These are phyloP conservation scores for Ulota crispa DNA, from an alignment of 225 moss, liverwort and hornwort species.

Conservation along the genomic window DNA sequence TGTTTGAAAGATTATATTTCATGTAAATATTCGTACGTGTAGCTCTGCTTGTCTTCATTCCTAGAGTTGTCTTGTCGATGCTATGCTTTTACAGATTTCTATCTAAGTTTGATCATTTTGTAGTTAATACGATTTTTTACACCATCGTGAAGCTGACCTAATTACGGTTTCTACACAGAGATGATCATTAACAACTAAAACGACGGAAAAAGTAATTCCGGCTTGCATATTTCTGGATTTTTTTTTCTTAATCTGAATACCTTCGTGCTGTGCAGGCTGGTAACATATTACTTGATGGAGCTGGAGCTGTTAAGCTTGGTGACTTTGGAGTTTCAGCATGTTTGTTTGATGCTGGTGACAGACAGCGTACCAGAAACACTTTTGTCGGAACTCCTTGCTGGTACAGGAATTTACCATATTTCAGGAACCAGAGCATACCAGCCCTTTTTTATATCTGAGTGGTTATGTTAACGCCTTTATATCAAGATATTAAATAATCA, in stretches of 20 bases:
- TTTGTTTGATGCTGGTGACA: conserved; percentile 95
- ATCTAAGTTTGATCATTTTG: background rate
- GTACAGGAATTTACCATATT: conserved; percentile 36
- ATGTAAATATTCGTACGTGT: background rate
- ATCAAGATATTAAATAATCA: background rate
- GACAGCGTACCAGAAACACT: conserved; percentile 90
- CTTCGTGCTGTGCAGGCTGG: conserved; percentile 63
- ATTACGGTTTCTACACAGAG: background rate
- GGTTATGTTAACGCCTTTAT: background rate
- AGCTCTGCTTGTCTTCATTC: conserved; percentile 6
- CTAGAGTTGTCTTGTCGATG: background rate
- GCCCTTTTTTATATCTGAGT: background rate
- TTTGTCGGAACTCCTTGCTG: conserved; percentile 99
- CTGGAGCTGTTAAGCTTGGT: conserved; percentile 86
- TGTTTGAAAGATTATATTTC: background rate
- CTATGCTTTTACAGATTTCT: background rate
- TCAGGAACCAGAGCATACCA: conserved; percentile 14
- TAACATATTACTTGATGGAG: conserved; percentile 81
- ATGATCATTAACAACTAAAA: background rate
- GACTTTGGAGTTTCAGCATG: conserved; percentile 98
- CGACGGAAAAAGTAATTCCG: background rate
- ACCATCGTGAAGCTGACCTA: conserved; percentile 10
- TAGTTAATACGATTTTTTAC: background rate
- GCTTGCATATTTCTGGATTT: conserved; percentile 1
- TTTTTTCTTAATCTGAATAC: conserved; percentile 9